Evolutionary conservation across 345 rosid species (phyloP), one percentile per base, ranked within the genome.

Genomic region (Hevea brasiliensis): DNA sequence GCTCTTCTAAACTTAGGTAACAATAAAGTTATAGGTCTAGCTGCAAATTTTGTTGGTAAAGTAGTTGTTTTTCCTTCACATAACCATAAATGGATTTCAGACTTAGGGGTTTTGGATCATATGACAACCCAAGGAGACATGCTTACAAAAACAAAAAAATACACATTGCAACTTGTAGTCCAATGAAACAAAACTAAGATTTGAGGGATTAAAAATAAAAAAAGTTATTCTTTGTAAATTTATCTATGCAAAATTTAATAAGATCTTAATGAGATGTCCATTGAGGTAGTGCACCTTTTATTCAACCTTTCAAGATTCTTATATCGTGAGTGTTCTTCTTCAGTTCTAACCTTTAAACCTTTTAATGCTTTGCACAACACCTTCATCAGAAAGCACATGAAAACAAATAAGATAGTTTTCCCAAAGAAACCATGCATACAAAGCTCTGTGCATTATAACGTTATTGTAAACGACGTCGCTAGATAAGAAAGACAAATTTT

Each of bases 291-390:
- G 29, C 12, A 32, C 58, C 40, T 66, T 66, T 65, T 65, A 41
- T 66, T 24, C 24, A n/a, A 15, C 24, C 57, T 48, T 27, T 1
- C 27, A 32, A n/a, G 44, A 14, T 65, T 20, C 6, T 50, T 17
- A 50, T 45, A 27, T 27, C 63, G 40, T 32, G 48, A 58, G 55
- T 58, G 35, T 27, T 27, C 63, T 32, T 64, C 68, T 47, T 40
- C 56, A 13, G 40, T n/a, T n/a, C n/a, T 9, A 40, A 40, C 54
- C 41, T 8, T 60, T 47, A 42, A 41, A 41, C 37, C 69, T 69
- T 35, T 63, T 45, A 21, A 2, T 62, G 74, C 70, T 76, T 70
- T 69, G 74, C 79, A 11, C 79, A 76, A 65, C 79, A 76, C 79
- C 79, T 76, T 61, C 59, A 61, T 37, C 40, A 59, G 37, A 65